Conservation (phyloP, 2,329 filamentous ascomycete genomes). For the Pseudogymnoascus sp. region DNA sequence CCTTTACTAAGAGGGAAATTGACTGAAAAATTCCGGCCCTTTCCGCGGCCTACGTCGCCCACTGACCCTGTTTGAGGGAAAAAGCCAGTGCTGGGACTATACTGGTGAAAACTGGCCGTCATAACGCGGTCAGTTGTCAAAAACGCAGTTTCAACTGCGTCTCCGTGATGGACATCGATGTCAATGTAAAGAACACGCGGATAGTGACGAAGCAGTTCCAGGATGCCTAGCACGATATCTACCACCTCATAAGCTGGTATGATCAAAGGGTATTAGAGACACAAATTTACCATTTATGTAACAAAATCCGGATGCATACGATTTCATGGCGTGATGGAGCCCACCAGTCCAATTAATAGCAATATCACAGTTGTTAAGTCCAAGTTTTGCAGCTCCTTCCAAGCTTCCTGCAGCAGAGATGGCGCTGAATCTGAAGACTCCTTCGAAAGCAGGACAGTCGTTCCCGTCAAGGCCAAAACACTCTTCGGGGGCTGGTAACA, state of each 20-base stretch:
- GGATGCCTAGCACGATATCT: conserved; percentile 94
- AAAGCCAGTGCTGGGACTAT: conserved; percentile 63
- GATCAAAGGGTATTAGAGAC: conserved; percentile 29
- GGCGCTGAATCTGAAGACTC: conserved; percentile 89
- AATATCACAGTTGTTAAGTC: conserved; percentile 88
- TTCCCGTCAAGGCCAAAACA: conserved; percentile 91
- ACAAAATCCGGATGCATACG: conserved; percentile 93
- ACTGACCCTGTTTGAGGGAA: conserved; percentile 89
- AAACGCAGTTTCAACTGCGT: conserved; percentile 89
- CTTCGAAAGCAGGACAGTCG: conserved; percentile 97
- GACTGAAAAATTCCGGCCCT: conserved; percentile 81
- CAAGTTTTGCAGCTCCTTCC: conserved; percentile 84
- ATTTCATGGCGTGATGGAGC: conserved; percentile 95
- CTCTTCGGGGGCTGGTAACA: conserved; percentile 86
- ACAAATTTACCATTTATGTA: conserved; percentile 81
- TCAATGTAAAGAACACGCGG: conserved; percentile 97
- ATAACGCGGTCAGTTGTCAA: conserved; percentile 89
- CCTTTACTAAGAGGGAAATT: conserved; percentile 90
- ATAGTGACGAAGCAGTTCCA: conserved; percentile 83
- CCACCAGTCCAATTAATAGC: conserved; percentile 98
- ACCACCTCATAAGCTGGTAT: conserved; percentile 32
- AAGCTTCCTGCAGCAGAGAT: conserved; percentile 92
- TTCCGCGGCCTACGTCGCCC: conserved; percentile 77
- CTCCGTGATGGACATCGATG: conserved; percentile 89
- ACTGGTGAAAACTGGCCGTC: conserved; percentile 93